Evolutionary conservation across 1,284 basidiomycete species (phyloP).

Genomic region (Trametes sp.): DNA sequence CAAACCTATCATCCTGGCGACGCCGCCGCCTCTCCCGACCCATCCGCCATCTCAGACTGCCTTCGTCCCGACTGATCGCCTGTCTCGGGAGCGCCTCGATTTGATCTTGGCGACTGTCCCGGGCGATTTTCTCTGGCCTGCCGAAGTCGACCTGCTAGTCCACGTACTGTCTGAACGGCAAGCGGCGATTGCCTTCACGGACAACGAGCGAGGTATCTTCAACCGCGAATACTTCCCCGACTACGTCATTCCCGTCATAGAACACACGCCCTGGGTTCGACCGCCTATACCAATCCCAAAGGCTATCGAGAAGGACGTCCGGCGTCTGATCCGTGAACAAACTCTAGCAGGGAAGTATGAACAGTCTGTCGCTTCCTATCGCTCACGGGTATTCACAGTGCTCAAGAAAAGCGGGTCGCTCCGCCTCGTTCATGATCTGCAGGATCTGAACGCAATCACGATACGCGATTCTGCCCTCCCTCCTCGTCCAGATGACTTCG

Average conservation of each 20-base stretch:
- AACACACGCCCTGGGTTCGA: slow-evolving; percentile 32
- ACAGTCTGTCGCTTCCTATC: slow-evolving; percentile 40
- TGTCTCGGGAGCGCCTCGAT: slow-evolving; percentile 14
- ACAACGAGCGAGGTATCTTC: slow-evolving; percentile 43
- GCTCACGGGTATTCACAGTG: slow-evolving; percentile 42
- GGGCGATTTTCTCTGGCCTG: slow-evolving; percentile 20
- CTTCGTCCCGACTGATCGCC: slow-evolving; percentile 3
- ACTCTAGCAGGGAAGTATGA: slow-evolving; percentile 41
- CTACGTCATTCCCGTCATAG: slow-evolving; percentile 44
- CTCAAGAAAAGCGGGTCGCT: slow-evolving; percentile 42
- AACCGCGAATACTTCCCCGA: slow-evolving; percentile 43
- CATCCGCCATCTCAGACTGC: slow-evolving; percentile 2
- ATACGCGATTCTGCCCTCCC: slow-evolving; percentile 42
- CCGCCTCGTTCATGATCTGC: slow-evolving; percentile 41
- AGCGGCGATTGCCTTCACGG: slow-evolving; percentile 39
- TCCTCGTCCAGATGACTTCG: slow-evolving; percentile 42
- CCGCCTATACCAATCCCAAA: slow-evolving; percentile 39
- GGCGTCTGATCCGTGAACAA: slow-evolving; percentile 28
- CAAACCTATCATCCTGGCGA: slow-evolving; percentile 7
- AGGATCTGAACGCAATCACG: slow-evolving; percentile 44
- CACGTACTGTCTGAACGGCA: slow-evolving; percentile 33
- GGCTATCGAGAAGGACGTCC: slow-evolving; percentile 35
- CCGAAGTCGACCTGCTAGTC: slow-evolving; percentile 38
- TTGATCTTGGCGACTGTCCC: slow-evolving; percentile 16
- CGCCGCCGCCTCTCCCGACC: slow-evolving; percentile 24